Conservation (phyloP, 1,284 basidiomycete genomes). For the Malassezia arunalokei region DNA sequence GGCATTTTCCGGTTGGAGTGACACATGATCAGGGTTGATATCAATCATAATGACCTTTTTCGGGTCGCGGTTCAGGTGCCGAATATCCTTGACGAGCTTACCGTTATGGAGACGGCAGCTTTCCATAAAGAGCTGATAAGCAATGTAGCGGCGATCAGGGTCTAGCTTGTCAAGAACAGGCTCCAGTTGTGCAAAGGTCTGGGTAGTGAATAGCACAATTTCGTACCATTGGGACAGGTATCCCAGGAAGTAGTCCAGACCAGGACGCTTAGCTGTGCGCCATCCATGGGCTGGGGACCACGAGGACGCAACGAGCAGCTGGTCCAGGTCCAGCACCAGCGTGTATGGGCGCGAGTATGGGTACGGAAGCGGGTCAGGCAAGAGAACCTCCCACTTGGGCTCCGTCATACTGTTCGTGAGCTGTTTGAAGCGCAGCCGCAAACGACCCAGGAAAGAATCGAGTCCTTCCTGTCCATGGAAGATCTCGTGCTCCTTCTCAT, state of each 20-base stretch:
- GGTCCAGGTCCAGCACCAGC: conserved; percentile 78
- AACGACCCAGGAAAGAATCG: conserved; percentile 29
- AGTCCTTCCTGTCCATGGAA: conserved; percentile 20
- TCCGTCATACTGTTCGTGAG: conserved; percentile 34
- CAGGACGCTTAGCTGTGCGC: conserved; percentile 59
- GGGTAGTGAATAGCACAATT: conserved; percentile 86
- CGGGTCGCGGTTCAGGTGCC: conserved; percentile 82
- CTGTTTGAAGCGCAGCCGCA: conserved; percentile 23
- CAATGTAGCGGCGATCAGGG: conserved; percentile 76
- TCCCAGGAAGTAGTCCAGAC: conserved; percentile 91
- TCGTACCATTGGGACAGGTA: conserved; percentile 97
- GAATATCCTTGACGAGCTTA: conserved; percentile 59
- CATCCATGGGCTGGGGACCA: conserved; percentile 55
- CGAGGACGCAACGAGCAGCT: conserved; percentile 74
- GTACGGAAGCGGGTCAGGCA: conserved; percentile 73
- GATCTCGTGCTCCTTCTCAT: conserved; percentile 13
- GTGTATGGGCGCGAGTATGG: conserved; percentile 84
- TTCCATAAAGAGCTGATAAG: conserved; percentile 82
- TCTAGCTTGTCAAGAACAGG: conserved; percentile 91
- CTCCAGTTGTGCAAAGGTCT: conserved; percentile 73
- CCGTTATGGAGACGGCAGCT: conserved; percentile 33
- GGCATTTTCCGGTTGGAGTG: conserved; percentile 77
- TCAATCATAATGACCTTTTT: conserved; percentile 82
- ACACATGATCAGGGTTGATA: conserved; percentile 64
- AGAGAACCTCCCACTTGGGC: conserved; percentile 76